phyloP scores from a whole-genome alignment of 768 basidiomycete species.

The Imleria badia region DNA sequence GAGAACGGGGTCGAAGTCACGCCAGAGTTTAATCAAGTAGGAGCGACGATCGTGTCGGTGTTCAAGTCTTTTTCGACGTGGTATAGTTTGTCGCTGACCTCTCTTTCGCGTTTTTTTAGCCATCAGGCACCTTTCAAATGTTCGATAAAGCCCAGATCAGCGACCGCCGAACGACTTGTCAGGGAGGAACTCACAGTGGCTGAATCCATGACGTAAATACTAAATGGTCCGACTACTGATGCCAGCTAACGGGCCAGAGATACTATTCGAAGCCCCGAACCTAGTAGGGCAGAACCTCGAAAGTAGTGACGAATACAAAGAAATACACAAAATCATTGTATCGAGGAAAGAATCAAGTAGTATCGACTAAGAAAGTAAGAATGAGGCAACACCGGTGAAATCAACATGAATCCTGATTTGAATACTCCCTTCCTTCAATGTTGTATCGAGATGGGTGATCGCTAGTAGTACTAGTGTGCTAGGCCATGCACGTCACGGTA shows the following conservation, averaged over 20 bases:
- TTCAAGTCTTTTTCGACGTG: not conserved
- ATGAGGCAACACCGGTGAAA: not conserved
- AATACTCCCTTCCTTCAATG: not conserved
- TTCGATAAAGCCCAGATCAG: constrained; percentile 2
- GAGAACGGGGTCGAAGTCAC: constrained; percentile 42
- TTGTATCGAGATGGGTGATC: not conserved
- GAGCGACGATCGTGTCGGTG: constrained; percentile 11
- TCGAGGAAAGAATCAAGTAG: not conserved
- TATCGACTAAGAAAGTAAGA: too few relatives aligned
- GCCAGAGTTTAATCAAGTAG: constrained; percentile 40
- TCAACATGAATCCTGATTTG: not conserved
- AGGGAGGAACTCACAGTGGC: too few relatives aligned
- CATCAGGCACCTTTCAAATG: constrained; percentile 10
- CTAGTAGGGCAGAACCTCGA: too few relatives aligned
- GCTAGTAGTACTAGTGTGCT: not conserved
- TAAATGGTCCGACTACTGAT: too few relatives aligned
- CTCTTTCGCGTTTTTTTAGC: not conserved
- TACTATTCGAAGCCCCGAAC: too few relatives aligned
- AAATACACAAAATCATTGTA: not conserved
- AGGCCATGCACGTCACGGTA: not conserved
- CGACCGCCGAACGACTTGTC: too few relatives aligned
- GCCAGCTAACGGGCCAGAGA: too few relatives aligned
- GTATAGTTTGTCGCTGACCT: not conserved
- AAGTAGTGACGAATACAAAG: not conserved
- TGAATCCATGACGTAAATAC: too few relatives aligned